Conservation (phyloP, 805 yeast genomes). For the Hanseniaspora meyeri region DNA sequence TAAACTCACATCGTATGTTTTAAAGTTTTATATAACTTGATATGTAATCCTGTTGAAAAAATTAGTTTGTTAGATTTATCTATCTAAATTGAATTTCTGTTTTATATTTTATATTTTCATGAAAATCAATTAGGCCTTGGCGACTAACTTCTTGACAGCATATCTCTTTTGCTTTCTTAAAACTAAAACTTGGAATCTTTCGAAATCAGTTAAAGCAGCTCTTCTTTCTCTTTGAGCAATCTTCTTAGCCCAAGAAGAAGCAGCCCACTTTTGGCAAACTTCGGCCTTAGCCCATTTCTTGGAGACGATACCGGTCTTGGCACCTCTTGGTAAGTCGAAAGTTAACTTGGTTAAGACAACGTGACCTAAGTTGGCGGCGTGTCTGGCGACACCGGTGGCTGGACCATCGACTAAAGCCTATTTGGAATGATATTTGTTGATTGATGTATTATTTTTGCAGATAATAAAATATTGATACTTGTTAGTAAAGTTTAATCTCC, state of each 20-base stretch:
- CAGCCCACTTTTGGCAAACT: slow-evolving; percentile 80
- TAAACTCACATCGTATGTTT: slow-evolving; percentile 7
- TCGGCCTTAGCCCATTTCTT: slow-evolving; percentile 92
- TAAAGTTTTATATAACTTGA: slow-evolving; percentile 5
- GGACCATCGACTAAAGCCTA: slow-evolving; percentile 96
- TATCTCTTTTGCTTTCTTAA: slow-evolving; percentile 94
- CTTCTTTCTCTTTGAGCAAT: slow-evolving; percentile 91
- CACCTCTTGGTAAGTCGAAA: slow-evolving; percentile 86
- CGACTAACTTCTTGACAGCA: slow-evolving; percentile 90
- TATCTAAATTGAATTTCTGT: background rate
- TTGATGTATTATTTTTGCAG: background rate
- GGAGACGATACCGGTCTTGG: slow-evolving; percentile 70
- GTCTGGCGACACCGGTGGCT: slow-evolving; percentile 75
- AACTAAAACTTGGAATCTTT: slow-evolving; percentile 98
- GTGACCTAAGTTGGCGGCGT: slow-evolving; percentile 75
- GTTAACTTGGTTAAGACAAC: slow-evolving; percentile 89
- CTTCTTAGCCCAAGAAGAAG: slow-evolving; percentile 95
- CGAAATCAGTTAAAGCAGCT: slow-evolving; percentile 87
- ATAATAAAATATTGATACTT: background rate
- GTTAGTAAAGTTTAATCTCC: slow-evolving; percentile 6
- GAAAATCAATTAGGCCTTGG: slow-evolving; percentile 62
- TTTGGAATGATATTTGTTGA: slow-evolving; percentile 10
- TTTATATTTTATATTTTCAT: background rate
- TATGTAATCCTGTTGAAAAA: slow-evolving; percentile 2
- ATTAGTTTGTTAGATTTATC: background rate